Evolutionary conservation across 2,329 filamentous ascomycete genomes (phyloP).

Genomic region (Colletotrichum orchidophilum): DNA sequence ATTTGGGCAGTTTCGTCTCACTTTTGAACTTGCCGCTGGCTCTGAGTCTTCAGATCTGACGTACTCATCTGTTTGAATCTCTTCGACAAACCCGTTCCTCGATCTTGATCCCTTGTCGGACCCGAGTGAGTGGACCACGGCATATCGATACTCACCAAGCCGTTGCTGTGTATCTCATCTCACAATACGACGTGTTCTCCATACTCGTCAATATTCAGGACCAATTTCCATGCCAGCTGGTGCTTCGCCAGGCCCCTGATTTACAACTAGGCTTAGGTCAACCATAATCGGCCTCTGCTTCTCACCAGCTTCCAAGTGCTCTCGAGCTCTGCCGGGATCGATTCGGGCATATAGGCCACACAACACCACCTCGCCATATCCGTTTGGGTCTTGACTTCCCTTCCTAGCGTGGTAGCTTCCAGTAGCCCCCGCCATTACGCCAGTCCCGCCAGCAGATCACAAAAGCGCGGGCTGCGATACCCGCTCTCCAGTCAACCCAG

Average conservation of each 20-base stretch:
- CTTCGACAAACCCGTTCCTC: conserved; percentile 13
- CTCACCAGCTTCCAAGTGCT: conserved; percentile 1
- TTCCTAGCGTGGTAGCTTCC: conserved; percentile 24
- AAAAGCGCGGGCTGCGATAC: conserved; percentile 17
- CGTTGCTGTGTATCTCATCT: neutral
- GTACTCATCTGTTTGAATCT: conserved; percentile 9
- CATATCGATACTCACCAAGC: conserved; percentile 7
- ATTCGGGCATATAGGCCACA: conserved; percentile 12
- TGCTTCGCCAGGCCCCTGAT: conserved; percentile 11
- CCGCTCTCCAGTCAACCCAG: conserved; percentile 10
- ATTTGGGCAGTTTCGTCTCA: conserved; percentile 14
- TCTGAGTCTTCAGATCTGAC: conserved; percentile 15
- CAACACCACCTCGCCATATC: conserved; percentile 22
- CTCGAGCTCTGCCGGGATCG: conserved; percentile 28
- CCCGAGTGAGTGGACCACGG: conserved; percentile 23
- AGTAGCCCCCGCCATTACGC: conserved; percentile 22
- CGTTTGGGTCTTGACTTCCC: conserved; percentile 12
- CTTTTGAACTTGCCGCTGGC: neutral
- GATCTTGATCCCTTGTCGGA: conserved; percentile 17
- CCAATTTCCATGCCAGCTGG: conserved; percentile 6
- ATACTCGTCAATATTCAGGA: neutral
- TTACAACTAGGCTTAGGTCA: conserved; percentile 7
- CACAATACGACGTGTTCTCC: neutral
- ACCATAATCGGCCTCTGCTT: conserved; percentile 10
- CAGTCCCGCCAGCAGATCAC: conserved; percentile 20